A percentile compares a stretch with the other conserved stretches of the same genome.
These are phyloP conservation scores for Zymoseptoria pseudotritici DNA, from an alignment of 2,329 filamentous ascomycete genomes.

Conservation along the genomic window DNA sequence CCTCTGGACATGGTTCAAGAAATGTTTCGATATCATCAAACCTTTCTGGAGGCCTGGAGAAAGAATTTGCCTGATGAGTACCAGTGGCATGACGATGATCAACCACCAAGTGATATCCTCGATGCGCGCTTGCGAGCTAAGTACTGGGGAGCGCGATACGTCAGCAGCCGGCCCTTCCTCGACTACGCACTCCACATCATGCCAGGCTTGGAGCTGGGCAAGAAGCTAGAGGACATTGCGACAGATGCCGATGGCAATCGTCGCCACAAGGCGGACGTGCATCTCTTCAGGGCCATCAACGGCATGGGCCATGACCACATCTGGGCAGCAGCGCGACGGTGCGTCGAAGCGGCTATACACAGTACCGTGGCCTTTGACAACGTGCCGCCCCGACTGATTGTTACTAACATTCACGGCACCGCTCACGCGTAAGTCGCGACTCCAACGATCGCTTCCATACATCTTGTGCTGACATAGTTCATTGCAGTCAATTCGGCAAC, in stretches of 20 bases:
- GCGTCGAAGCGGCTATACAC: slow-evolving; percentile 67
- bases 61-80: slow-evolving; percentile 44
- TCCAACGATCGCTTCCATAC: too few species aligned
- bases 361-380: slow-evolving; percentile 81
- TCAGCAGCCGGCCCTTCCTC: slow-evolving; percentile 76
- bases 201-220: slow-evolving; percentile 21
- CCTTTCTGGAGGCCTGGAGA: slow-evolving; percentile 46
- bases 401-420: slow-evolving; percentile 95
- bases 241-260: slow-evolving; percentile 24
- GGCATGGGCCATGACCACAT: slow-evolving; percentile 22
- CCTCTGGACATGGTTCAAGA: slow-evolving; percentile 18
- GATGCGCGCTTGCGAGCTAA: slow-evolving; percentile 80
- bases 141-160: slow-evolving; percentile 86
- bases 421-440: slow-evolving; percentile 68
- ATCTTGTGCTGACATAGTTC: too few species aligned
- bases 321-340: slow-evolving; percentile 35
- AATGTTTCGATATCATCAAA: slow-evolving; percentile 28
- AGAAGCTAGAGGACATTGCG: slow-evolving; percentile 20
- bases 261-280: slow-evolving; percentile 27
- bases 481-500: slow-evolving; percentile 84
- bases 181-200: slow-evolving; percentile 51
- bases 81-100: slow-evolving; percentile 55
- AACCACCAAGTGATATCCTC: slow-evolving; percentile 71
- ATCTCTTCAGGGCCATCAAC: slow-evolving; percentile 30
- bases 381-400: slow-evolving; percentile 60